A percentile compares a stretch with the other conserved stretches of the same genome.
Evolutionary conservation across 2,329 filamentous ascomycete species (phyloP).

Genomic region (Cladorrhinum sp.): DNA sequence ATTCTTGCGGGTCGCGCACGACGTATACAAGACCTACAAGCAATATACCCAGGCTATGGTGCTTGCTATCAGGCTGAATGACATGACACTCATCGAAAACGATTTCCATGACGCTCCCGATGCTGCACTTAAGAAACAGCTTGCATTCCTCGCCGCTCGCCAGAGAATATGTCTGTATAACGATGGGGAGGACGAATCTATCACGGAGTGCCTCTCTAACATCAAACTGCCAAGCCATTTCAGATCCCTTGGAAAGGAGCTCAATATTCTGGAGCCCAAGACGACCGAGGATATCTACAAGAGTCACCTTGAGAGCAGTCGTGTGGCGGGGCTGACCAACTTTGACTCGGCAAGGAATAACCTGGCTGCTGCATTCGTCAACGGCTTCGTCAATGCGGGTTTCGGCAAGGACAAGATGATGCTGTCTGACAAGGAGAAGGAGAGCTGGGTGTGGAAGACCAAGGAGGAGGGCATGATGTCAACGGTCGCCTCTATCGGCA

Average conservation of each 20-base stretch:
- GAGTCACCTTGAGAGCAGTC: slow-evolving; percentile 92
- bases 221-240: slow-evolving; percentile 86
- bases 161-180: slow-evolving; percentile 83
- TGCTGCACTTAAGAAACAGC: slow-evolving; percentile 81
- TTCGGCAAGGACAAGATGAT: slow-evolving; percentile 98
- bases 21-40: slow-evolving; percentile 90
- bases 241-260: slow-evolving; percentile 88
- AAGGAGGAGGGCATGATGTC: slow-evolving; percentile 98
- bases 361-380: slow-evolving; percentile 91
- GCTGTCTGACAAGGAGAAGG: slow-evolving; percentile 83
- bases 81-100: slow-evolving; percentile 73
- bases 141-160: slow-evolving; percentile 87
- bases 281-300: slow-evolving; percentile 99
- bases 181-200: slow-evolving; percentile 66
- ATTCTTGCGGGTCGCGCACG: slow-evolving; percentile 88
- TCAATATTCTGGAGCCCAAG: slow-evolving; percentile 96
- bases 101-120: slow-evolving; percentile 81
- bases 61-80: slow-evolving; percentile 89
- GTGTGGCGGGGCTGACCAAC: slow-evolving; percentile 89
- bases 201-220: slow-evolving; percentile 83
- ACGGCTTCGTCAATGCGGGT: slow-evolving; percentile 93
- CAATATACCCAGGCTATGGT: slow-evolving; percentile 92
- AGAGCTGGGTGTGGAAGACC: slow-evolving; percentile 98
- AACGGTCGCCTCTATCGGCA: slow-evolving; percentile 88
- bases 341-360: slow-evolving; percentile 95